Evolutionary conservation across 495 filamentous ascomycete species (phyloP), one percentile per base, ranked within the genome.

Genomic region (Pyrenula massariospora): DNA sequence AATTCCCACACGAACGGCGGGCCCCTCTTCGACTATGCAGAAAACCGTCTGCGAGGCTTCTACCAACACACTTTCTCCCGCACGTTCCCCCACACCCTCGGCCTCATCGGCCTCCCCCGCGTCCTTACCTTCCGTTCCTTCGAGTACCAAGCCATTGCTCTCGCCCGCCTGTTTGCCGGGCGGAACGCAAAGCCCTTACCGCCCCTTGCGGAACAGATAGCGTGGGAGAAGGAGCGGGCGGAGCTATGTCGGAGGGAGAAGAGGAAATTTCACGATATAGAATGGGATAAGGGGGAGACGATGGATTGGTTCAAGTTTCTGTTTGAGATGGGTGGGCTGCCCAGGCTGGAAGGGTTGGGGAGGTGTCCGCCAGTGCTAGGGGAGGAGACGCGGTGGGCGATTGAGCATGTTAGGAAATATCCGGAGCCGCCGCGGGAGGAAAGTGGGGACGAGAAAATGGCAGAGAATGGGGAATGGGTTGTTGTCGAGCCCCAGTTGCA

Each of bases 101-200:
- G 60, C 10, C 58, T 75, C 42, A 67, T 77, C 0, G 76, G 74
- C 0, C 22, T 74, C 2, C 76, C 74, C 5, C 66, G 73, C 10
- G 68, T 66, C 0, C 63, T 79, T 8, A 77, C 76, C 1, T 79
- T 77, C 59, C 63, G 74, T 5, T 68, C 66, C 48, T 79, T 77
- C 60, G 75, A 79, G 59, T 79, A 77, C 65, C 76, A 79, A 53
- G 74, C 74, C 24, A 62, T 77, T 31, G 73, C 74, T 0, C 62
- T 77, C 1, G 74, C 76, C 1, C 68, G 76, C 10, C 55, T 77
- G 10, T 77, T 72, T 59, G 56, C 72, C 2, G 63, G 64, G 0
- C 64, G 76, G 12, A 64, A 70, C 36, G 48, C 58, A 2, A 22
- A 22, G 10, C 48, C 61, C 12, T 59, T 79, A 23, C 73, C 74